Evolutionary conservation across 495 filamentous ascomycete species (phyloP).

Genomic region (Trypethelium eluteriae): DNA sequence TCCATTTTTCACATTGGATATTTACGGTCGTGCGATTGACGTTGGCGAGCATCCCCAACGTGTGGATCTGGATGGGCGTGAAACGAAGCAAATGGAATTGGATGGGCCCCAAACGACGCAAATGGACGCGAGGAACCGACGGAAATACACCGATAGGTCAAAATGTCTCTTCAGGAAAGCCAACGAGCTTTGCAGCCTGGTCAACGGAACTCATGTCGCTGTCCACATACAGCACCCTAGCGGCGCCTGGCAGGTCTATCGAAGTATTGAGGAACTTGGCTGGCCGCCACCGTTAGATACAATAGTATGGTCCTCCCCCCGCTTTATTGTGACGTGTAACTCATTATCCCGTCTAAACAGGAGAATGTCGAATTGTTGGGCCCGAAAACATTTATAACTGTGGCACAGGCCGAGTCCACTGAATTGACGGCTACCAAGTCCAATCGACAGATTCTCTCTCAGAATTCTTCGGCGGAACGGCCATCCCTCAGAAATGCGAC

Average conservation of each 20-base stretch:
- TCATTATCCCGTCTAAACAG: too few species aligned
- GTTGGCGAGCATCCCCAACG: too few species aligned
- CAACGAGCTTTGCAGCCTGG: background rate
- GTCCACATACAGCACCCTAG: background rate
- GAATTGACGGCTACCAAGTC: too few species aligned
- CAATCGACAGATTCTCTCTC: too few species aligned
- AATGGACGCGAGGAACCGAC: background rate
- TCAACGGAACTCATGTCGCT: background rate
- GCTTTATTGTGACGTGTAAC: background rate
- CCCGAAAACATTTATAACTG: background rate
- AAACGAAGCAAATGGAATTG: too few species aligned
- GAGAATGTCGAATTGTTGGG: background rate
- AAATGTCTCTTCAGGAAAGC: constrained; percentile 1
- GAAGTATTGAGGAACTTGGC: background rate
- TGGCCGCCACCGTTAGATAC: background rate
- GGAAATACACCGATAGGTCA: background rate
- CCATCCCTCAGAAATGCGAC: too few species aligned
- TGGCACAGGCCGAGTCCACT: background rate
- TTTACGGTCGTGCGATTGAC: too few species aligned
- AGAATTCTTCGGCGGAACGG: too few species aligned
- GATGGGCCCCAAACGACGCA: too few species aligned
- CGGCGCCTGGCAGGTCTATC: background rate
- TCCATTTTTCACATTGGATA: too few species aligned
- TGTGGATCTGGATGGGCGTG: too few species aligned
- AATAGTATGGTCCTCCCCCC: too few species aligned